Evolutionary conservation across 176 grass and related monocot genomes (phyloP), one percentile per base, ranked within the genome.

Genomic region (Otatea glauca): DNA sequence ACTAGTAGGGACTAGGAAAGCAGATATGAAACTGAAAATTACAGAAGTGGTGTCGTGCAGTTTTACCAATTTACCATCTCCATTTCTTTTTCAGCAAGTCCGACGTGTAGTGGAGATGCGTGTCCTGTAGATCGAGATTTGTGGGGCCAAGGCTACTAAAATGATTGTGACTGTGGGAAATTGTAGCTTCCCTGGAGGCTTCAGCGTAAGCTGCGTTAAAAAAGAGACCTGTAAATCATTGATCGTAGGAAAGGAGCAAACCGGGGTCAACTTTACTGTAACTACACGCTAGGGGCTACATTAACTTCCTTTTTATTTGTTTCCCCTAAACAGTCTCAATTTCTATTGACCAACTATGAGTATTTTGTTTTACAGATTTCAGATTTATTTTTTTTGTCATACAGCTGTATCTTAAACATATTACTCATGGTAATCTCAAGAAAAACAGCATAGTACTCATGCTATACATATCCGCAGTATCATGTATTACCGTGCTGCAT

Each of bases 101-200:
- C 11, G 70, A 72, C 50, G 86, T 25, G 24, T 66, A 66, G 15
- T 59, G 66, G 58, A 88, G 75, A 74, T 79, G 63, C 68, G 75
- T 89, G 68, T 75, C 38, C 67, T 38, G 81, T 68, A 23, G 76
- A 27, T 49, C 10, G 87, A 50, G 87, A 89, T 80, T 50, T 43
- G 76, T 62, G 68, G 69, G 38, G 27, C 39, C 60, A 39, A 23
- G 50, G 14, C 25, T 34, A 53, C 75, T 41, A 12, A 80, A 12
- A 80, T 80, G 49, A 85, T 75, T 80, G 76, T 66, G 2, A 37
- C 68, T 6, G 20, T 50, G 75, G 49, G 75, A 61, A 60, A 70
- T 32, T 34, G 70, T 42, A 74, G 69, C 72, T 70, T 62, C 64
- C 24, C 13, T 37, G 61, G 61, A 45, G 66, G 24, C 60, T 75